Conservation (phyloP, 2,329 filamentous ascomycete genomes). For the Cytospora paraplurivora region DNA sequence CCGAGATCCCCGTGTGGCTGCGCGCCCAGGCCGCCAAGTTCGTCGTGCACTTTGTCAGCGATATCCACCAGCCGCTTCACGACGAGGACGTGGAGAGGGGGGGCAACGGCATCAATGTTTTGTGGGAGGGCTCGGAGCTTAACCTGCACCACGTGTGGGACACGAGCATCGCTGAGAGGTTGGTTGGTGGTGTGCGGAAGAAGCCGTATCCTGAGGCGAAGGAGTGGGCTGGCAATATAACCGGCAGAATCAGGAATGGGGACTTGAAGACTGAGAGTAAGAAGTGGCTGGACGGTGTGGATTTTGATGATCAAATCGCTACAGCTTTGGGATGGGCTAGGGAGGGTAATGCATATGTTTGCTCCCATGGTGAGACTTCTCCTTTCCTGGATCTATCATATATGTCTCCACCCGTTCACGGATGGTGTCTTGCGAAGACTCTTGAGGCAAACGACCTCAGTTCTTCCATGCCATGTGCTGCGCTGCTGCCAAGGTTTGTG, state of each 20-base stretch:
- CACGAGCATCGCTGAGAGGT: conserved; percentile 66
- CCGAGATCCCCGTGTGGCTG: conserved; percentile 46
- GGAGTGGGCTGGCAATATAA: conserved; percentile 60
- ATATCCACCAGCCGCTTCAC: conserved; percentile 70
- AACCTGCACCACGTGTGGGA: conserved; percentile 79
- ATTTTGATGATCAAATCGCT: conserved; percentile 54
- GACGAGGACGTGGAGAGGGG: conserved; percentile 65
- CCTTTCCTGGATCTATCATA: conserved; percentile 3
- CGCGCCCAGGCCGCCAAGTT: conserved; percentile 66
- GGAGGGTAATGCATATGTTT: conserved; percentile 65
- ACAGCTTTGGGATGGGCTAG: conserved; percentile 66
- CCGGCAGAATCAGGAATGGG: conserved; percentile 56
- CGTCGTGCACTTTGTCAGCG: conserved; percentile 68
- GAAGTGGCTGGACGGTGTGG: conserved; percentile 59
- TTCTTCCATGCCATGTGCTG: conserved; percentile 1
- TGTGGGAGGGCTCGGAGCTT: conserved; percentile 56
- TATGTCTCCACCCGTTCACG: neutral
- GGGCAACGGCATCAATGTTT: conserved; percentile 69
- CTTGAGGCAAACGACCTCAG: neutral
- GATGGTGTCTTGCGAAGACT: neutral
- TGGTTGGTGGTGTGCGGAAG: conserved; percentile 58
- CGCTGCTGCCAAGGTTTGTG: neutral
- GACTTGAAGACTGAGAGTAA: conserved; percentile 53
- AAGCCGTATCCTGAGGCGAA: conserved; percentile 53
- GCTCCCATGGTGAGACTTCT: conserved; percentile 55